These are phyloP conservation scores for Phytophthora fragariaefolia DNA, from an alignment of 352 stramenopile genomes.

Conservation along the genomic window DNA sequence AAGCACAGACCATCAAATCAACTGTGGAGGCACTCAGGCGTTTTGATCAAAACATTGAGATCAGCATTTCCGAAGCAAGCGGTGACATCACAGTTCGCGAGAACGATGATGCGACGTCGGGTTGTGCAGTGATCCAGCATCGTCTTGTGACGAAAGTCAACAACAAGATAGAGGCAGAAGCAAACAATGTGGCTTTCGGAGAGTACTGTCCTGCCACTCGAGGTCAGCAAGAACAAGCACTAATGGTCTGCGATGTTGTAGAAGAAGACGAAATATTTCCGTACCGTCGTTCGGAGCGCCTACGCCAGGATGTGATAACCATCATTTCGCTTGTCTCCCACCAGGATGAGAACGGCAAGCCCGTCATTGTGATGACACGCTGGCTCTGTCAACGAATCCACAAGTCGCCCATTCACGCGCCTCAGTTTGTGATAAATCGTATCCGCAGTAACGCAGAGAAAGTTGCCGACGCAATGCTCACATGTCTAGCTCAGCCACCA, in stretches of 20 bases:
- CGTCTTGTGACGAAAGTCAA: constrained; percentile 38
- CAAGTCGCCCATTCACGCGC: constrained; percentile 6
- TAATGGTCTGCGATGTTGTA: constrained; percentile 39
- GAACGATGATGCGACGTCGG: constrained; percentile 37
- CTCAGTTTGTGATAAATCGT: constrained; percentile 18
- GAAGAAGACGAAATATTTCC: constrained; percentile 47
- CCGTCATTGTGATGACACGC: constrained; percentile 25
- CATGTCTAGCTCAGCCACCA: not conserved
- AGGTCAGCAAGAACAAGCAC: constrained; percentile 18
- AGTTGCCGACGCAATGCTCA: constrained; percentile 26
- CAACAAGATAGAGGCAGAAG: constrained; percentile 29
- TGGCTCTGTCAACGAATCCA: constrained; percentile 27
- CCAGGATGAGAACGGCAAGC: constrained; percentile 7
- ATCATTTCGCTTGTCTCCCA: constrained; percentile 19
- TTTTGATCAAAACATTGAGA: constrained; percentile 50
- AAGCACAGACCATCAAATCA: constrained; percentile 18
- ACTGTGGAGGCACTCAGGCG: constrained; percentile 39
- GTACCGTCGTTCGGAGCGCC: constrained; percentile 32
- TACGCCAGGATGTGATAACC: constrained; percentile 40
- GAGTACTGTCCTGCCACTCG: constrained; percentile 18
- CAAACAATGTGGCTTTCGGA: constrained; percentile 42
- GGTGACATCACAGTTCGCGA: constrained; percentile 51
- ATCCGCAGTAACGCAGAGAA: constrained; percentile 21
- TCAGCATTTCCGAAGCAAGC: constrained; percentile 43
- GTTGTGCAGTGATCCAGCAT: constrained; percentile 35